A percentile compares a stretch with the other conserved stretches of the same genome.
phyloP scores from a whole-genome alignment of 1,139 yeast species.

The Saccharomyces hybrid region DNA sequence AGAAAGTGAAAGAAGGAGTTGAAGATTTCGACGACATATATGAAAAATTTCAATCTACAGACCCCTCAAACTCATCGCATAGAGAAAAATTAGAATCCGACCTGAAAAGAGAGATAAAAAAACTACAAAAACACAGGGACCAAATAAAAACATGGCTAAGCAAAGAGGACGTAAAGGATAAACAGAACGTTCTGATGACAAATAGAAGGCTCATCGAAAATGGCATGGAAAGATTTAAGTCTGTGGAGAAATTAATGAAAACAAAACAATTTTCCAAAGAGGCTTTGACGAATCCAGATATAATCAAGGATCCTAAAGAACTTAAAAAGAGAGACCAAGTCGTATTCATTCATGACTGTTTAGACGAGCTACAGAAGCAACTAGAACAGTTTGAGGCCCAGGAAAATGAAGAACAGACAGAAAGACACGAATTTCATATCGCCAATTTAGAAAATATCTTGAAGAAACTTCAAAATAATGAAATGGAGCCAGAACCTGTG shows the following conservation, averaged over 20 bases:
- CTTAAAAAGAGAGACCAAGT: constrained; percentile 70
- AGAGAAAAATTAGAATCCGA: constrained; percentile 92
- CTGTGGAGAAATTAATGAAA: constrained; percentile 88
- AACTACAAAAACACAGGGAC: constrained; percentile 87
- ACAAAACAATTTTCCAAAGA: constrained; percentile 94
- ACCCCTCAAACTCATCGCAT: constrained; percentile 62
- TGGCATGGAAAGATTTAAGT: constrained; percentile 95
- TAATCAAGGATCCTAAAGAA: constrained; percentile 65
- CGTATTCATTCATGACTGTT: constrained; percentile 60
- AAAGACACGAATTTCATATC: constrained; percentile 74
- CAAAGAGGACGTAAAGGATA: constrained; percentile 87
- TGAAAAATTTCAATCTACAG: constrained; percentile 76
- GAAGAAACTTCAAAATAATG: constrained; percentile 74
- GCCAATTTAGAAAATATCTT: constrained; percentile 70
- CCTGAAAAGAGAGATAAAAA: constrained; percentile 90
- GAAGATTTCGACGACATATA: constrained; percentile 78
- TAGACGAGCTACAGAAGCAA: constrained; percentile 81
- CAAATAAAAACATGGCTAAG: constrained; percentile 94
- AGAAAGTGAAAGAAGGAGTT: constrained; percentile 91
- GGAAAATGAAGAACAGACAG: constrained; percentile 58
- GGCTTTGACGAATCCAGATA: constrained; percentile 67
- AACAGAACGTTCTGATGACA: constrained; percentile 63
- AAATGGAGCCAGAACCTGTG: constrained; percentile 71
- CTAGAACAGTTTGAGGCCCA: constrained; percentile 73
- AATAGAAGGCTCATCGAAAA: constrained; percentile 77